Base-by-base conservation (phyloP, 371 early-diverging fungal species). In the Cokeromyces recurvatus region DNA sequence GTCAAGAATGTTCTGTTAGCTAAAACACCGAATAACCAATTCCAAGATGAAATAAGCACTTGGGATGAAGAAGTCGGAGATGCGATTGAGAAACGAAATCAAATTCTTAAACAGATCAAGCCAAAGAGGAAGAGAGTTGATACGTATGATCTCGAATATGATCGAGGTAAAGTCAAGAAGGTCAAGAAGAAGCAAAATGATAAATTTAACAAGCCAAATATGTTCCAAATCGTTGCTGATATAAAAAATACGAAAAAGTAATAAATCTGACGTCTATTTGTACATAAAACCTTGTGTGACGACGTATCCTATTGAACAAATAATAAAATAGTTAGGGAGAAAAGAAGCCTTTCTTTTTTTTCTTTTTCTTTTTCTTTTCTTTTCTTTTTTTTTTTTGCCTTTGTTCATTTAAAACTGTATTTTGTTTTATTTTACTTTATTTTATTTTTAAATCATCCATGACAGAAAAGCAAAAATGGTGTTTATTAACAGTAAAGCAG, bases 141-240 rank as follows among this genome's bases (percentile, higher is more conserved):
- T 50, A 53, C 47, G 4, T 81, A 82, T 38, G 86, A 89, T 56
- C 61, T 81, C 4, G 90, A 88, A 10, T 89, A 89, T 52, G 90
- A 89, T 61, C 85, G 85, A 31, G 89, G 89, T 27, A 85, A 84
- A 53, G 59, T 77, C 35, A 88, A 88, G 57, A 89, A 88, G 73
- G 68, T 85, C 49, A 86, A 85, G 59, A 69, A 65, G 52, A 78
- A 81, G 64, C 54, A 62, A 21, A 42, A 44, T 5, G 63, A 68
- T 15, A 63, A 62, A 36, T 74, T 74, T 38, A 48, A 55, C 12
- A 53, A 64, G 19, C 66, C 68, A 7, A 74, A 74, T 46, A 20
- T 66, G 32, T 74, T 74, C 45, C 75, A 74, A 55, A 47, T 52
- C 14, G 51, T 59, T 22, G 61, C 66, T 34, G 68, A 68, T 9